phyloP scores from a whole-genome alignment of 306 rosid genomes.

The Pyrus bretschneideri region DNA sequence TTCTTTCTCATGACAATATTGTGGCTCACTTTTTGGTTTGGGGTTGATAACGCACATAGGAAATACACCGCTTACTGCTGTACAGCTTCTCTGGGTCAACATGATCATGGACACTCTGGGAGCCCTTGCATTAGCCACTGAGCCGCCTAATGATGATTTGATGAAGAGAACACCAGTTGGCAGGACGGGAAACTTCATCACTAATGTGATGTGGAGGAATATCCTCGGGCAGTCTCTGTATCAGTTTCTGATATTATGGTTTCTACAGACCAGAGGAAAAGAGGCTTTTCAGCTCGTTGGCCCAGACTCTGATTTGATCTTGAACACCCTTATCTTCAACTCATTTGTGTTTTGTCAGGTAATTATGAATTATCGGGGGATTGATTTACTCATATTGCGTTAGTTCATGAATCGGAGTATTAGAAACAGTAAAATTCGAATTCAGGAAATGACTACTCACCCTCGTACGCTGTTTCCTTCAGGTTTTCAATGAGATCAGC shows the following conservation, averaged over 20 bases:
- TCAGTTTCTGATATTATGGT: conserved; percentile 80
- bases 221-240: conserved; percentile 83
- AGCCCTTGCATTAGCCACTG: conserved; percentile 96
- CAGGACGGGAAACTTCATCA: conserved; percentile 91
- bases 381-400: conserved; percentile 2
- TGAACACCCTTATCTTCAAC: conserved; percentile 93
- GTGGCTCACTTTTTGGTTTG: not conserved
- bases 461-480: conserved; percentile 7
- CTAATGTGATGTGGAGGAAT: conserved; percentile 97
- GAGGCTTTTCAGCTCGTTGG: conserved; percentile 58
- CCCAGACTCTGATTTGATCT: conserved; percentile 57
- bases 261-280: conserved; percentile 86
- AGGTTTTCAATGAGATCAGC: conserved; percentile 96
- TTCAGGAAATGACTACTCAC: not conserved
- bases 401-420: not conserved
- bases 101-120: conserved; percentile 99
- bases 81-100: conserved; percentile 98
- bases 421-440: not conserved
- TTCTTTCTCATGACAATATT: not conserved
- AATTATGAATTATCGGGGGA: conserved; percentile 15
- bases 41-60: conserved; percentile 38
- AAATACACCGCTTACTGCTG: conserved; percentile 94
- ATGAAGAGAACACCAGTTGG: conserved; percentile 96
- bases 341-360: conserved; percentile 98
- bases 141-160: conserved; percentile 79